Base-by-base conservation (phyloP, 78 protist species). In the Dictyostelium citrinum region DNA sequence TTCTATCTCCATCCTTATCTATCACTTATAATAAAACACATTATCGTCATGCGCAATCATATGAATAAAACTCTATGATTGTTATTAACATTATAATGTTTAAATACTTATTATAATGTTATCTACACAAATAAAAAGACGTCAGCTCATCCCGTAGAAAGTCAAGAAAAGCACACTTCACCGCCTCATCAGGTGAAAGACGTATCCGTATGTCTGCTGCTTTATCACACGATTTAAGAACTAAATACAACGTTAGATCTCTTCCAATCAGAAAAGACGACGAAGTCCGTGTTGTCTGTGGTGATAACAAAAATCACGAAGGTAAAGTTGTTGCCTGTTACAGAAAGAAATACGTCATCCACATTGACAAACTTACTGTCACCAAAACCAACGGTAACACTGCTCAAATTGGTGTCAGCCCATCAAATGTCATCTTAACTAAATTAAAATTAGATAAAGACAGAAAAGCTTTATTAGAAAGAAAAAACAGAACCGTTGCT, bases 221-320 rank as follows among this genome's bases (percentile, higher is more conserved):
- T 58, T 97, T 99, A n/a, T 97, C 99, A 5, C 81, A 96, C 95
- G 99, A 98, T 76, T 99, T 99, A 58, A 95, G 99, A 31, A 70
- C 80, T 20, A 98, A 99, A 97, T 79, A 99, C 98, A 80, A 91
- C 95, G 99, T 97, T 16, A 96, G 99, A 41, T 95, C 99, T 35
- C 83, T 99, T 78, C 99, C 99, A 76, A 82, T 99, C 95, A 98
- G 99, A 83, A 98, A 97, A 97, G 99, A 98, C 72, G 99, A 99
- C 78, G 99, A 98, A 97, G 99, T 99, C 51, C 60, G 51, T 14
- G 97, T 99, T 51, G 84, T 91, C 45, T 90, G 98, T 31, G 99
- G 99, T 24, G 80, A 46, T 41, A 33, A 91, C 97, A 99, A 99
- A 97, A 97, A 96, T 29, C 45, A 72, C 76, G 75, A 95, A 77